A percentile compares a stretch with the other conserved stretches of the same genome.
These are phyloP conservation scores for Colletotrichum eremochloae DNA, from an alignment of 2,329 filamentous ascomycete genomes.

Conservation along the genomic window DNA sequence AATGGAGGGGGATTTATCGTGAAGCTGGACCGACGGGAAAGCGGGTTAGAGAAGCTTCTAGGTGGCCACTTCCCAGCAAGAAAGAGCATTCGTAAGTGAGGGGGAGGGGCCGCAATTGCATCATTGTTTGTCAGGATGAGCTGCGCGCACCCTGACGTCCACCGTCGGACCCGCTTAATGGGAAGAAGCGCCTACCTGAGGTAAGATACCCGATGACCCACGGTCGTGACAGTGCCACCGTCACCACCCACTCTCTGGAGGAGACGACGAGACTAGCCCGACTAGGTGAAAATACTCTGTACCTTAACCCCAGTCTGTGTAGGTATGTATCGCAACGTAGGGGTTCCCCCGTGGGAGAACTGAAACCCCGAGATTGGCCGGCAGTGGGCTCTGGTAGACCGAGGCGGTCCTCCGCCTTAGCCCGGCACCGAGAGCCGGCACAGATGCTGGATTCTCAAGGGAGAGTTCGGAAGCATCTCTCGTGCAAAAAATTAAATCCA, in stretches of 20 bases:
- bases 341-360: slow-evolving; percentile 24
- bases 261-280: background rate
- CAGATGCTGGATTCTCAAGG: background rate
- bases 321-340: background rate
- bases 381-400: slow-evolving; percentile 9
- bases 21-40: background rate
- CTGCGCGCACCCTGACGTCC: slow-evolving; percentile 37
- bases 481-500: background rate
- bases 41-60: background rate
- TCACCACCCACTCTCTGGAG: background rate
- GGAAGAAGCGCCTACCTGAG: too few species aligned
- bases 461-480: background rate
- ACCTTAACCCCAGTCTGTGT: too few species aligned
- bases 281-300: too few species aligned
- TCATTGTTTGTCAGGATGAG: slow-evolving; percentile 42
- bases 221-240: background rate
- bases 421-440: slow-evolving; percentile 18
- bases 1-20: background rate
- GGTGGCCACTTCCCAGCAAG: slow-evolving; percentile 17
- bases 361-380: background rate
- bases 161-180: slow-evolving; percentile 36
- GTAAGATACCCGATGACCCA: slow-evolving; percentile 25
- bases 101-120: slow-evolving; percentile 35
- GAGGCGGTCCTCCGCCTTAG: slow-evolving; percentile 14
- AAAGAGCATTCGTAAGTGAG: slow-evolving; percentile 12